Evolutionary conservation across 2,329 filamentous ascomycete genomes (phyloP).

Genomic region (Graphilbum ipis-grandicollis): DNA sequence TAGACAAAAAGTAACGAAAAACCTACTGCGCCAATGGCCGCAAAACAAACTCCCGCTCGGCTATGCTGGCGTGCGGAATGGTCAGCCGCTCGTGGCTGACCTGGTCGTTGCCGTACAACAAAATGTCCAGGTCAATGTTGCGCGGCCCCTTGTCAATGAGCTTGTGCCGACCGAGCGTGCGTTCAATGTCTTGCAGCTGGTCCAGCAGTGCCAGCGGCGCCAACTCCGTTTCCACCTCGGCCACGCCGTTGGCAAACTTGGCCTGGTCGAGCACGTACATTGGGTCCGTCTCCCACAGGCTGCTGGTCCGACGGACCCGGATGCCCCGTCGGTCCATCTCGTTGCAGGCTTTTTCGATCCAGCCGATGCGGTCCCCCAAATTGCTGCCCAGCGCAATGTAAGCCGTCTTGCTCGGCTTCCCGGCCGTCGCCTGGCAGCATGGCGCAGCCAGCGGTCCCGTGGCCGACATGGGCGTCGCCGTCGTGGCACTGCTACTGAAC

Average conservation of each 20-base stretch:
- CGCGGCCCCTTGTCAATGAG: conserved; percentile 83
- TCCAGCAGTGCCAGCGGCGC: conserved; percentile 62
- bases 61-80: conserved; percentile 70
- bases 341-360: conserved; percentile 70
- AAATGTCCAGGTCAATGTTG: conserved; percentile 86
- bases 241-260: conserved; percentile 80
- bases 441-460: conserved; percentile 1
- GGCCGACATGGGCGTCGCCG: neutral
- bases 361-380: conserved; percentile 64
- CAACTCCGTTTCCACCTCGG: conserved; percentile 70
- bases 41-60: conserved; percentile 86
- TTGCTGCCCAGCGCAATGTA: conserved; percentile 91
- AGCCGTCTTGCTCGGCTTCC: conserved; percentile 25
- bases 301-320: conserved; percentile 62
- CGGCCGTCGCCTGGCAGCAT: conserved; percentile 4
- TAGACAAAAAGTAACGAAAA: conserved; percentile 11
- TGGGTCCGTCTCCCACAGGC: conserved; percentile 82
- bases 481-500: neutral
- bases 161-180: conserved; percentile 61
- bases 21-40: conserved; percentile 64
- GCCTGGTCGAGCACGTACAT: conserved; percentile 93
- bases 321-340: conserved; percentile 62
- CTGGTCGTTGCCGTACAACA: conserved; percentile 56
- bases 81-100: conserved; percentile 50
- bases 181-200: conserved; percentile 70